Base-by-base conservation (phyloP, 805 yeast species). In the Komagataella kurtzmanii region DNA sequence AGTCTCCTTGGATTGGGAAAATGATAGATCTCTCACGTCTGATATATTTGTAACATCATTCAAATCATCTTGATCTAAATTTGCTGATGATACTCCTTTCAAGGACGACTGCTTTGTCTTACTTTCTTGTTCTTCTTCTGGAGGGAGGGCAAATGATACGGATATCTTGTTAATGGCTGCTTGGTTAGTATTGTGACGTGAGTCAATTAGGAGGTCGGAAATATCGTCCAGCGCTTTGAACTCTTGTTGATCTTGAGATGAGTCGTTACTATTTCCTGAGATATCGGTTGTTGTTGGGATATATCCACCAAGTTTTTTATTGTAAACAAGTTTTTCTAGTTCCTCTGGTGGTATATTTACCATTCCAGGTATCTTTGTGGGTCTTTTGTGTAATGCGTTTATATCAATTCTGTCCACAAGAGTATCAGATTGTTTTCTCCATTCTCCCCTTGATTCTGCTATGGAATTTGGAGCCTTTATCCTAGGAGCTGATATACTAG, bases 1-100 rank as follows among this genome's bases (percentile, higher is more conserved):
- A 12, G 63, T 63, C 49, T 61, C 67, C 52, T 71, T 71, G 0
- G 77, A 68, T 55, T 75, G 74, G 1, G 79, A 66, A 56, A 77
- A 78, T 3, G 81, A 73, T 3, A 74, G 51, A 48, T 75, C 74
- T 3, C 64, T 64, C 12, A 71, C 51, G 36, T 67, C 70, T 5
- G 75, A 69, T 1, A 65, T 56, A 18, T 64, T 61, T 0, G 76
- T 73, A 2, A 70, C 66, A n/a, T 56, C 56, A 5, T 44, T 24
- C 6, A 51, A 50, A 48, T 54, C 65, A 4, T 61, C 54, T 49
- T 63, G 65, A 45, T 59, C 64, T 43, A 30, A 10, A 30, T 30
- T 30, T 14, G 40, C 12, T 10, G 40, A 5, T 30, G 40, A 30
- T 4, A 14, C 14, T 30, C 40, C 10, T 12, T 30, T 30, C 40